These are phyloP conservation scores for Dicorynia guianensis DNA, from an alignment of 306 rosid species.

Conservation along the genomic window DNA sequence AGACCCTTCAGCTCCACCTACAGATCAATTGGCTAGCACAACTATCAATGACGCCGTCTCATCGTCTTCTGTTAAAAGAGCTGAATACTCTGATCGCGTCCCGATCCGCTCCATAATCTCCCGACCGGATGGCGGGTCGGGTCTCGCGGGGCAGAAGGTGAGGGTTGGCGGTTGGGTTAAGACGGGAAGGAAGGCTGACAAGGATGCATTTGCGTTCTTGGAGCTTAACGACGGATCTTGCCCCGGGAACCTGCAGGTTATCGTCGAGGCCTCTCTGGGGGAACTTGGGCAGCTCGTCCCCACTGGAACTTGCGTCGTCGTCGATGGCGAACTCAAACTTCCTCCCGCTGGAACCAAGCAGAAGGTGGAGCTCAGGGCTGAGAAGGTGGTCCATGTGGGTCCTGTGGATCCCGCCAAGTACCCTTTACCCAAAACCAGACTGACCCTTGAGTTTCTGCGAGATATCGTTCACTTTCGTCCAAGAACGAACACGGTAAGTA, in stretches of 20 bases:
- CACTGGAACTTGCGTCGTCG: constrained; percentile 84
- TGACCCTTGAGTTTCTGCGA: constrained; percentile 80
- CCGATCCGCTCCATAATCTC: constrained; percentile 67
- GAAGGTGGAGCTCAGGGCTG: constrained; percentile 85
- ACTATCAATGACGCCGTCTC: constrained; percentile 37
- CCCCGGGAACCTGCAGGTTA: constrained; percentile 83
- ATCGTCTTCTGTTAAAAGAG: constrained; percentile 38
- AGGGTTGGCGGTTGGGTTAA: constrained; percentile 95
- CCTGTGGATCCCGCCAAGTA: constrained; percentile 85
- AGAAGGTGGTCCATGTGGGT: constrained; percentile 80
- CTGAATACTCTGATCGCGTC: constrained; percentile 79
- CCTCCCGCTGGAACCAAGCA: constrained; percentile 87
- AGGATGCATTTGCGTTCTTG: constrained; percentile 88
- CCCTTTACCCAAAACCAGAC: constrained; percentile 82
- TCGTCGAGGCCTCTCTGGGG: constrained; percentile 72
- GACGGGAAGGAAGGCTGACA: constrained; percentile 94
- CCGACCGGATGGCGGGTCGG: constrained; percentile 80
- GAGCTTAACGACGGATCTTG: constrained; percentile 91
- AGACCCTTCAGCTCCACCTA: constrained; percentile 49
- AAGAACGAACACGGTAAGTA: constrained; percentile 79
- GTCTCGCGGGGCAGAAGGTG: constrained; percentile 62
- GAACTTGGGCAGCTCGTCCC: constrained; percentile 82
- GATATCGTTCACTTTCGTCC: constrained; percentile 90
- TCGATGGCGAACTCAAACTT: constrained; percentile 77
- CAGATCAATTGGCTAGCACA: constrained; percentile 59